phyloP scores from a whole-genome alignment of 169 alveolate species.

The Plasmodium blacklocki region DNA sequence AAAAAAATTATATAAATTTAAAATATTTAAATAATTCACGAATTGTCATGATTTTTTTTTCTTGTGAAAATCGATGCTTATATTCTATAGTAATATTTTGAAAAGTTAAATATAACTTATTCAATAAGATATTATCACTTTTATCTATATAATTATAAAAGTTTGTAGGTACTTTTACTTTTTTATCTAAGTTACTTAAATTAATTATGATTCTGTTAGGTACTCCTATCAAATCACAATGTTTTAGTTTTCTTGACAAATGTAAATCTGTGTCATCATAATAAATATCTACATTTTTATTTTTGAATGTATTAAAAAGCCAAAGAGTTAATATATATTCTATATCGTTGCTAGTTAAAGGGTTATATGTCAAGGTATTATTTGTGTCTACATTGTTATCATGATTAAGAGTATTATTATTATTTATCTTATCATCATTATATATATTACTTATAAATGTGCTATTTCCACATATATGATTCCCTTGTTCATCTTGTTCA shows the following conservation, averaged over 20 bases:
- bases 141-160: slow-evolving; percentile 50
- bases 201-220: slow-evolving; percentile 60
- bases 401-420: no score
- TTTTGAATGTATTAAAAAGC: slow-evolving; percentile 29
- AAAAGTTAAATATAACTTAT: slow-evolving; percentile 39
- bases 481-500: background rate
- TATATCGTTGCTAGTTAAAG: slow-evolving; percentile 57
- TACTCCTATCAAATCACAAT: slow-evolving; percentile 64
- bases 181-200: slow-evolving; percentile 30
- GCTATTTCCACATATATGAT: no score
- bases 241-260: slow-evolving; percentile 57
- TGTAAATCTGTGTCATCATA: slow-evolving; percentile 65
- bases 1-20: slow-evolving; percentile 7
- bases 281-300: slow-evolving; percentile 34
- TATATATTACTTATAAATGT: no score
- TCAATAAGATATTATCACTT: slow-evolving; percentile 5
- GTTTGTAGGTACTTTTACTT: slow-evolving; percentile 37
- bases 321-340: slow-evolving; percentile 43
- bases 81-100: slow-evolving; percentile 35
- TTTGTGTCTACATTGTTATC: background rate
- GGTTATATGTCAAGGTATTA: background rate
- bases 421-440: no score
- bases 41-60: slow-evolving; percentile 60
- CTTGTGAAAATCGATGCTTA: slow-evolving; percentile 42
- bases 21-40: slow-evolving; percentile 32